Conservation (phyloP, 768 basidiomycete genomes). For the Rubroboletus satanas region DNA sequence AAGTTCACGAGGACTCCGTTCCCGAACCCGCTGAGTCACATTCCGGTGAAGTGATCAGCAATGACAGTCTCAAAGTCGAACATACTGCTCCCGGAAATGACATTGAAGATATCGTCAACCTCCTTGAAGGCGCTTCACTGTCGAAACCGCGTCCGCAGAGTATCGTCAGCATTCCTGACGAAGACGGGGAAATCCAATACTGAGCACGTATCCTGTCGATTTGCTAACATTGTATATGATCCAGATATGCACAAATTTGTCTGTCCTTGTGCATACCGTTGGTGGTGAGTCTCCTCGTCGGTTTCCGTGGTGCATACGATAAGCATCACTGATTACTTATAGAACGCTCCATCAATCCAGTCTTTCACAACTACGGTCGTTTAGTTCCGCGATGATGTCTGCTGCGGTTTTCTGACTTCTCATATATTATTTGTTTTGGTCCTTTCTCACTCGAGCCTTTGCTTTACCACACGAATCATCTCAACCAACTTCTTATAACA, state of each 20-base stretch:
- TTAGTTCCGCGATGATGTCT: constrained; percentile 29
- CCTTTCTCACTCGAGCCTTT: constrained; percentile 10
- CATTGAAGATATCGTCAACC: constrained; percentile 62
- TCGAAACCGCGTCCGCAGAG: constrained; percentile 41
- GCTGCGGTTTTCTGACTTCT: constrained; percentile 16
- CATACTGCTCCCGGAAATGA: constrained; percentile 33
- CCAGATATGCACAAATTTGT: constrained; percentile 18
- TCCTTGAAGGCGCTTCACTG: constrained; percentile 46
- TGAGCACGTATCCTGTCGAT: constrained; percentile 24
- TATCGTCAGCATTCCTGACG: constrained; percentile 50
- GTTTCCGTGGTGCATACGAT: neutral
- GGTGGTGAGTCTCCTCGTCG: constrained; percentile 12
- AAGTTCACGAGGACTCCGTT: constrained; percentile 1
- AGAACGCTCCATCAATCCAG: constrained; percentile 15
- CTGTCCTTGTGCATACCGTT: constrained; percentile 23
- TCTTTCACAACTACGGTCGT: constrained; percentile 32
- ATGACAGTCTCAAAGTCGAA: constrained; percentile 7
- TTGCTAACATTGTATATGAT: constrained; percentile 22
- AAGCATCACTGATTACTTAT: neutral
- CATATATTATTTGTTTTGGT: constrained; percentile 21
- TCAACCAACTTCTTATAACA: neutral
- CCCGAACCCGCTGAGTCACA: constrained; percentile 13
- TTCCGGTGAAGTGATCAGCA: constrained; percentile 4
- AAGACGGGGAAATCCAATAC: constrained; percentile 53
- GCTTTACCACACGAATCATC: neutral